These are phyloP conservation scores for Russula dissimulans DNA, from an alignment of 768 basidiomycete genomes.

Conservation along the genomic window DNA sequence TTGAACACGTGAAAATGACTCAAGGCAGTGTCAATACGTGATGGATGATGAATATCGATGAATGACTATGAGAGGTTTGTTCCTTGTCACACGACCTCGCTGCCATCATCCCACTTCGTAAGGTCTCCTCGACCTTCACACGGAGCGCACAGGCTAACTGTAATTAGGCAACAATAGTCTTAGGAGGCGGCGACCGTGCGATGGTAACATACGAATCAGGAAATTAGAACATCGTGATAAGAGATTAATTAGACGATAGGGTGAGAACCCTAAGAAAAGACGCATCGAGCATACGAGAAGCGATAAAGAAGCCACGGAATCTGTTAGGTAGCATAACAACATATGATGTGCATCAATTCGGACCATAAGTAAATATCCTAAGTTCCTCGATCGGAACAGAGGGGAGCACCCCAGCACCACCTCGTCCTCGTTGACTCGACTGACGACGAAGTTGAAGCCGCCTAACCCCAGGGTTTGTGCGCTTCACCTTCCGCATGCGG, in stretches of 20 bases:
- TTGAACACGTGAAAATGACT: too few relatives aligned
- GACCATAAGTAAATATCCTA: background rate
- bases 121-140: background rate
- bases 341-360: background rate
- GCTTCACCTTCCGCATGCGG: background rate
- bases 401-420: background rate
- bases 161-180: too few relatives aligned
- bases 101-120: background rate
- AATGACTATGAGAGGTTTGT: too few relatives aligned
- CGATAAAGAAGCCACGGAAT: background rate
- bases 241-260: background rate
- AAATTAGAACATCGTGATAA: background rate
- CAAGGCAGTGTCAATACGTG: too few relatives aligned
- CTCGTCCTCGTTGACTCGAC: background rate
- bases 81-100: too few relatives aligned
- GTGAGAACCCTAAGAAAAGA: too few relatives aligned
- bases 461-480: background rate
- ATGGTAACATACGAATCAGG: background rate
- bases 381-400: background rate
- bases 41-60: too few relatives aligned
- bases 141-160: background rate
- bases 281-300: too few relatives aligned
- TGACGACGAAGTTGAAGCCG: background rate
- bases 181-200: too few relatives aligned
- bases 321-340: background rate